Percentiles rank a stretch among this genome's conserved stretches.
phyloP scores from a whole-genome alignment of 257 asterid species.

The Solanum ossicruentum region DNA sequence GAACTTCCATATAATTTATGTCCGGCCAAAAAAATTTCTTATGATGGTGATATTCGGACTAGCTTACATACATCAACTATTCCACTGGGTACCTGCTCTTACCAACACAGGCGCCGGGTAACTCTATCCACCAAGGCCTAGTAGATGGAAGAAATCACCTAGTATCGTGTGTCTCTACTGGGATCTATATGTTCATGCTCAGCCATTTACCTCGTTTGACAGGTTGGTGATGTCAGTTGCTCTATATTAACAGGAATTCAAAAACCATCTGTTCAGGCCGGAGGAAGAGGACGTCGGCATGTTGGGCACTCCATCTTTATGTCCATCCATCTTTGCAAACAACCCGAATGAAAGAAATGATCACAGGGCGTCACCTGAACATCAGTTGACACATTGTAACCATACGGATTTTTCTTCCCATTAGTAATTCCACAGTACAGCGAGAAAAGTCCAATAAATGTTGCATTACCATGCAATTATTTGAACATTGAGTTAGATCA shows the following conservation, averaged over 20 bases:
- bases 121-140: not conserved
- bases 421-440: not conserved
- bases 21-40: not conserved
- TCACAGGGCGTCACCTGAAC: conserved; percentile 87
- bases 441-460: not conserved
- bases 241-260: not conserved
- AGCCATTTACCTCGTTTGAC: conserved; percentile 32
- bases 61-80: not conserved
- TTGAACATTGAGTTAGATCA: conserved; percentile 53
- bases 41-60: not conserved
- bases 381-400: not conserved
- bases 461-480: conserved; percentile 73
- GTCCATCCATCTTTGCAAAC: conserved; percentile 98
- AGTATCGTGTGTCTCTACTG: not conserved
- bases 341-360: conserved; percentile 86
- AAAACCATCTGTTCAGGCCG: conserved; percentile 38
- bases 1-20: not conserved
- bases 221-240: conserved; percentile 12
- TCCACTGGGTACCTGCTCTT: not conserved
- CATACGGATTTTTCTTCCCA: not conserved
- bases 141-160: not conserved
- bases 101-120: not conserved
- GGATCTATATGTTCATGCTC: not conserved
- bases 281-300: conserved; percentile 91
- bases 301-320: conserved; percentile 99